phyloP scores from a whole-genome alignment of 148 eudicot genomes.

The Camellia japonica region DNA sequence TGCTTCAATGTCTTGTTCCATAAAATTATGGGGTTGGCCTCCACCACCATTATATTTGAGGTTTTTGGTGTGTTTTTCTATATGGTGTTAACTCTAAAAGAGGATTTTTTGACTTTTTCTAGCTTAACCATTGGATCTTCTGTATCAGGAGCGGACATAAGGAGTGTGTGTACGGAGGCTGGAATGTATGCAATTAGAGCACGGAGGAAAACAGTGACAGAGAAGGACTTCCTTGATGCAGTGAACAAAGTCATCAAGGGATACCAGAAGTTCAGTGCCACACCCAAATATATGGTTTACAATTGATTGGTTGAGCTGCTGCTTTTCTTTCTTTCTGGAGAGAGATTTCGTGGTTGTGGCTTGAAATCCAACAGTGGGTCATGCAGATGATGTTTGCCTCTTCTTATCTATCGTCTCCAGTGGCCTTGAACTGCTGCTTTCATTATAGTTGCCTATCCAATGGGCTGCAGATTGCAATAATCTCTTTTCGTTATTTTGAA shows the following conservation, averaged over 20 bases:
- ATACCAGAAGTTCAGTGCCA: constrained; percentile 95
- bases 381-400: background rate
- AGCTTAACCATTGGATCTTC: background rate
- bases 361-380: background rate
- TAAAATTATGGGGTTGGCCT: background rate
- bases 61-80: background rate
- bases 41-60: background rate
- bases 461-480: background rate
- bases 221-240: constrained; percentile 93
- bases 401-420: background rate
- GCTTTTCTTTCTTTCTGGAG: background rate
- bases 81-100: no score
- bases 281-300: constrained; percentile 96
- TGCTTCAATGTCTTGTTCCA: background rate
- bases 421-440: background rate
- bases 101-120: background rate
- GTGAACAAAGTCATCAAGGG: constrained; percentile 98
- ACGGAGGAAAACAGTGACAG: constrained; percentile 85
- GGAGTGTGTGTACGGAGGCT: constrained; percentile 96
- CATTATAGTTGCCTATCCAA: background rate
- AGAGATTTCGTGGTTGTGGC: background rate
- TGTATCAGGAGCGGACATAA: constrained; percentile 79
- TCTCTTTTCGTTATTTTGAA: background rate
- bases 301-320: constrained; percentile 36
- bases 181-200: constrained; percentile 97